Evolutionary conservation across 2,329 filamentous ascomycete species (phyloP).

Genomic region (Herpotrichia juniperi): DNA sequence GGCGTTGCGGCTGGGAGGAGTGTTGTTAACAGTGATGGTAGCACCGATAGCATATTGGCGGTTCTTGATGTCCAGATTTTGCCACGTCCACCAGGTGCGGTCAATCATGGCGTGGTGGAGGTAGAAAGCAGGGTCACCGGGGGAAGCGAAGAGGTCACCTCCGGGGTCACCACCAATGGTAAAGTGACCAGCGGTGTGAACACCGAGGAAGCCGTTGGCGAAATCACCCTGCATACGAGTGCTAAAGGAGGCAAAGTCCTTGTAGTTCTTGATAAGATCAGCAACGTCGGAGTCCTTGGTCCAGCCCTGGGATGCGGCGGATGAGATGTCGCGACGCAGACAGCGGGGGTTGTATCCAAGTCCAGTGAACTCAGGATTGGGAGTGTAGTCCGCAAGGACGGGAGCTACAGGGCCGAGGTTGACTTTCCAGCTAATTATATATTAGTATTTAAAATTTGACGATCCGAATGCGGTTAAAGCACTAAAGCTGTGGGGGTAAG

Average conservation of each 20-base stretch:
- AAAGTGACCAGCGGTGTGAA: conserved; percentile 57
- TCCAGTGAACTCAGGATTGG: conserved; percentile 35
- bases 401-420: conserved; percentile 57
- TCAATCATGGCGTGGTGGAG: conserved; percentile 58
- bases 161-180: conserved; percentile 54
- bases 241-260: conserved; percentile 42
- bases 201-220: conserved; percentile 43
- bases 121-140: conserved; percentile 54
- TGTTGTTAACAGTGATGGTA: conserved; percentile 53
- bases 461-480: neutral
- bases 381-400: conserved; percentile 32
- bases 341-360: conserved; percentile 47
- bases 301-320: conserved; percentile 23
- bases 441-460: neutral
- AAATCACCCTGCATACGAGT: conserved; percentile 48
- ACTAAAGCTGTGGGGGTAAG: neutral
- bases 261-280: conserved; percentile 26
- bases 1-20: conserved; percentile 51
- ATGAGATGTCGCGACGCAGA: conserved; percentile 44
- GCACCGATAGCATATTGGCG: conserved; percentile 50
- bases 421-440: conserved; percentile 36
- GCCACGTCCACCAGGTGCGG: conserved; percentile 58
- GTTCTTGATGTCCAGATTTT: conserved; percentile 49
- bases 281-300: conserved; percentile 30
- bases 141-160: conserved; percentile 54